A percentile compares a stretch with the other conserved stretches of the same genome.
Evolutionary conservation across 2,329 filamentous ascomycete species (phyloP).

Genomic region (Chaetomium sp.): DNA sequence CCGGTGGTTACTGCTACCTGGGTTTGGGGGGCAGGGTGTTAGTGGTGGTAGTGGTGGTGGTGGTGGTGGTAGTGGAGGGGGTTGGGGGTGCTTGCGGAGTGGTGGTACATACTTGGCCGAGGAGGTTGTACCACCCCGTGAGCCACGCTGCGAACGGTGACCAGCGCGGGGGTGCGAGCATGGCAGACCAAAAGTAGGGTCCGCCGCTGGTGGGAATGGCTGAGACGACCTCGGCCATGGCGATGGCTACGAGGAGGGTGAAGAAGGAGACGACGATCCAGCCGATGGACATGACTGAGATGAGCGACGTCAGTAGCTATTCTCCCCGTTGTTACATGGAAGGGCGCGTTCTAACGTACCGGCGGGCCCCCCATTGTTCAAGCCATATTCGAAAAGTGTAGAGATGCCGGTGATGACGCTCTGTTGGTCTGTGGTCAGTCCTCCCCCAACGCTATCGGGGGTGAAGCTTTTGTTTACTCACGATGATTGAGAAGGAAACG

Average conservation of each 20-base stretch:
- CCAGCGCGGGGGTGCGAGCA: constrained; percentile 53
- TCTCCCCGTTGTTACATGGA: too few relatives aligned
- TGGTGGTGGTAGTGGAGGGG: neutral
- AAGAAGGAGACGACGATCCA: constrained; percentile 60
- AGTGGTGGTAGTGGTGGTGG: neutral
- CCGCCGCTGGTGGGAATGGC: constrained; percentile 61
- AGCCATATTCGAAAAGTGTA: constrained; percentile 59
- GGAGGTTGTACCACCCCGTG: constrained; percentile 48
- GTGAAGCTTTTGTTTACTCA: constrained; percentile 40
- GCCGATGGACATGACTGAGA: constrained; percentile 54
- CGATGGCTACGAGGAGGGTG: constrained; percentile 55
- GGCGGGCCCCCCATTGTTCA: constrained; percentile 43
- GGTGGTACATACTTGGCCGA: constrained; percentile 41
- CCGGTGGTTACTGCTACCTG: constrained; percentile 47
- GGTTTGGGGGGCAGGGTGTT: neutral
- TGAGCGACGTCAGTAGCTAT: neutral
- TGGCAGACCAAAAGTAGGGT: constrained; percentile 63
- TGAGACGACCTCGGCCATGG: constrained; percentile 62
- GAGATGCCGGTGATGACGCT: constrained; percentile 62
- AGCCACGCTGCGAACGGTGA: constrained; percentile 46
- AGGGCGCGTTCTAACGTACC: constrained; percentile 23
- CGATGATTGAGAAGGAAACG: constrained; percentile 60
- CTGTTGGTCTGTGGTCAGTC: constrained; percentile 38
- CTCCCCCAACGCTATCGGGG: too few relatives aligned
- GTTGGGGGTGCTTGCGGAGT: neutral